A percentile compares a stretch with the other conserved stretches of the same genome.
These are phyloP conservation scores for Kockiozyma suomiensis DNA, from an alignment of 805 yeast genomes.

Conservation along the genomic window DNA sequence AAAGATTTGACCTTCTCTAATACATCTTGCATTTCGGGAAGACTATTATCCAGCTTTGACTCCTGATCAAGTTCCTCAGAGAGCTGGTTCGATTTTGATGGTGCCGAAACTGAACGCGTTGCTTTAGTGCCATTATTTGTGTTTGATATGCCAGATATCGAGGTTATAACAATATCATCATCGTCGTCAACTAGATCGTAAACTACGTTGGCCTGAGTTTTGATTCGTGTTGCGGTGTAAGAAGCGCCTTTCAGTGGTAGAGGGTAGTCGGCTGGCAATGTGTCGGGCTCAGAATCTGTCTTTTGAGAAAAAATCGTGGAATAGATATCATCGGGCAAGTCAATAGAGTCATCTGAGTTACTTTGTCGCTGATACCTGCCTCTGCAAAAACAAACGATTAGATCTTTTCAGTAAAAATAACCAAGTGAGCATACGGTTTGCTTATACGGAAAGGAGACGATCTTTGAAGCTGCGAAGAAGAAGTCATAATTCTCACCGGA, in stretches of 20 bases:
- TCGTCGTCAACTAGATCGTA: neutral
- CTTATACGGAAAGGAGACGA: neutral
- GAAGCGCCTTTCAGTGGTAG: neutral
- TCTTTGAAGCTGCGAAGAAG: neutral
- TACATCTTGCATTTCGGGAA: neutral
- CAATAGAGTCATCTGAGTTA: too few species aligned
- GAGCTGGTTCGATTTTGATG: neutral
- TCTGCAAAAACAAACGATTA: too few species aligned
- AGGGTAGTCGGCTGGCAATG: too few species aligned
- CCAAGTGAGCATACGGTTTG: neutral
- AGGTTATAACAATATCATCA: neutral
- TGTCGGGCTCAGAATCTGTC: too few species aligned
- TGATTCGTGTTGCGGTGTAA: neutral
- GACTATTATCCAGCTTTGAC: neutral
- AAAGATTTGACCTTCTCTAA: neutral
- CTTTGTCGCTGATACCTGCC: too few species aligned
- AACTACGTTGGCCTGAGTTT: neutral
- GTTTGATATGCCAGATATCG: neutral
- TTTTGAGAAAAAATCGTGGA: neutral
- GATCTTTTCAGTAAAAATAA: too few species aligned
- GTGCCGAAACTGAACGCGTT: neutral
- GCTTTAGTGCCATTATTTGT: neutral
- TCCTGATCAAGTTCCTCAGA: neutral
- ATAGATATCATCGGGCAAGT: neutral
- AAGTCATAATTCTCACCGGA: conserved; percentile 2